Evolutionary conservation across 805 yeast species (phyloP), one percentile per base, ranked within the genome.

Genomic region (Ogataea corticis): DNA sequence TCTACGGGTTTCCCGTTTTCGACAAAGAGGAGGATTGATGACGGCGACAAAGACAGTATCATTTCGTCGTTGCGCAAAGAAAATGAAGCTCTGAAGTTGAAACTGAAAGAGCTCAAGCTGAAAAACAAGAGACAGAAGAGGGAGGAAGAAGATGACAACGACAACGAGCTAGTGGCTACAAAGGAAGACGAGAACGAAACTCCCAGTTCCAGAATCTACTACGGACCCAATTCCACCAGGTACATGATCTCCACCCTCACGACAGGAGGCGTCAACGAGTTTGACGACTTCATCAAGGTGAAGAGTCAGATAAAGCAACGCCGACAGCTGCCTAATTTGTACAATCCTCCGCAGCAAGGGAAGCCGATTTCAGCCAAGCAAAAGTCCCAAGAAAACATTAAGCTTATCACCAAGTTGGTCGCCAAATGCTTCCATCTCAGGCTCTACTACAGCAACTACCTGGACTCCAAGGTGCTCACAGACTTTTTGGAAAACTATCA

Each of bases 151-250:
- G 56, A 48, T 34, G 57, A 48, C 25, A 48, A 49, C 35, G 47
- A 42, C 14, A 40, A 36, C 14, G 37, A 44, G 3, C 19, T 28
- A 14, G 45, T 29, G 21, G 45, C 12, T 9, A 36, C 10, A 7
- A 33, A 25, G 12, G 44, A 25, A 14, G 39, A 33, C 9, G 33
- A 15, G 30, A 14, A 21, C 28, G 14, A 23, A 2, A 45, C 42
- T 12, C 14, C 52, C 25, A 73, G 15, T 10, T 37, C 40, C 7
- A 28, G 40, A 6, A 28, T 73, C 45, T 77, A 71, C 50, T 77
- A 74, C 53, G 80, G 80, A 0, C 80, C 82, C 1, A 75, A 70
- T 47, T 73, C 77, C n/a, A 67, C 75, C 6, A 60, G 63, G 33
- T 75, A 63, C 52, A 76, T 76, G 80, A 69, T 75, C 31, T 70